Conservation (phyloP, 2,329 filamentous ascomycete genomes). For the Botryosphaeria dothidea region DNA sequence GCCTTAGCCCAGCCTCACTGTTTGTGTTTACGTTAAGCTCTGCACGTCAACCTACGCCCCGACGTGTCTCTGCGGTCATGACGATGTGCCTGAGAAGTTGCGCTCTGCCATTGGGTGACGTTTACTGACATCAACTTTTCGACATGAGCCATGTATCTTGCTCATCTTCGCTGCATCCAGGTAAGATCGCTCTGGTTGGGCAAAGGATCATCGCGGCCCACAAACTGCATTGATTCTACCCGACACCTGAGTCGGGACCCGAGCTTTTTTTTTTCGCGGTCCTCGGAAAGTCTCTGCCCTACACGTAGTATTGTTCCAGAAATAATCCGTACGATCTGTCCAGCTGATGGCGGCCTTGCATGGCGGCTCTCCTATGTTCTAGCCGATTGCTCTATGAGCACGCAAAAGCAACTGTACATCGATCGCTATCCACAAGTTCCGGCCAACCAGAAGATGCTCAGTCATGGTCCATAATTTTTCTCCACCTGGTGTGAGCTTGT, state of each 20-base stretch:
- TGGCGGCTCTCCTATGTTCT: background rate
- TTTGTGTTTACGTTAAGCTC: background rate
- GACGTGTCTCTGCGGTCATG: background rate
- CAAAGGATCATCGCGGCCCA: constrained; percentile 5
- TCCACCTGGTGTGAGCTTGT: constrained; percentile 1
- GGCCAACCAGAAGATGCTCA: background rate
- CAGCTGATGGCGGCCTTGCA: background rate
- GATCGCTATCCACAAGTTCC: background rate
- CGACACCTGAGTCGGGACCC: constrained; percentile 8
- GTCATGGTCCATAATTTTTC: background rate
- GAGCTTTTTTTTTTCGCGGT: background rate
- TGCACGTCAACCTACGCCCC: background rate
- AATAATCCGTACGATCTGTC: background rate
- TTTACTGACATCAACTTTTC: background rate
- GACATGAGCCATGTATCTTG: background rate
- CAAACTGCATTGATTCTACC: background rate
- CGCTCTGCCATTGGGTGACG: constrained; percentile 1
- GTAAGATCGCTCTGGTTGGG: background rate
- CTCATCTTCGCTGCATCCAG: constrained; percentile 1
- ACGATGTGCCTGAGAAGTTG: background rate
- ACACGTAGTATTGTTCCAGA: background rate
- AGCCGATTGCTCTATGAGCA: background rate
- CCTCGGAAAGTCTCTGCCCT: background rate
- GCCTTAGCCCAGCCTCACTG: background rate
- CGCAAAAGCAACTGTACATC: background rate